Percentiles rank a stretch among this genome's conserved stretches.
Evolutionary conservation across 192 early-diverging fungal genomes (phyloP).

Genomic region (Bifiguratus adelaidae): DNA sequence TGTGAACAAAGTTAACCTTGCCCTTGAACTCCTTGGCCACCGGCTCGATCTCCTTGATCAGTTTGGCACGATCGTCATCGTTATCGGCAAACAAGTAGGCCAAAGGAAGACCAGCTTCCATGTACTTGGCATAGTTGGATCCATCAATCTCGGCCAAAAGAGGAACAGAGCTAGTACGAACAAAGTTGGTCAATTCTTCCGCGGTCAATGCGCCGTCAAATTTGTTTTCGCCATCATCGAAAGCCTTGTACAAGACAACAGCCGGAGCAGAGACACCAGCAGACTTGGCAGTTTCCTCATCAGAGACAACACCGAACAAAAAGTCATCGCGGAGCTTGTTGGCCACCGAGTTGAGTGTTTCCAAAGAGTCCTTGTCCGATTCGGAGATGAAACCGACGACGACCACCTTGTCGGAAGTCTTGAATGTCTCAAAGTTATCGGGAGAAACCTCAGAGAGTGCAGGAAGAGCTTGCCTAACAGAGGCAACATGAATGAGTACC

Average conservation of each 20-base stretch:
- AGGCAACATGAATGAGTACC: neutral
- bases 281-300: conserved; percentile 42
- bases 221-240: conserved; percentile 75
- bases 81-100: conserved; percentile 77
- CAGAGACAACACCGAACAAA: conserved; percentile 71
- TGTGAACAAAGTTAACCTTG: conserved; percentile 83
- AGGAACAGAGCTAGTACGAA: conserved; percentile 75
- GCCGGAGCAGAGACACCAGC: conserved; percentile 45
- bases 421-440: conserved; percentile 66
- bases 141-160: conserved; percentile 84
- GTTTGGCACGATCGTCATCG: conserved; percentile 43
- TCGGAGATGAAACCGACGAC: conserved; percentile 73
- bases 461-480: conserved; percentile 65
- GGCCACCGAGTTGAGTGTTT: conserved; percentile 56
- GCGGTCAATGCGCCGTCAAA: conserved; percentile 49
- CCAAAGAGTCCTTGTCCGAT: conserved; percentile 50
- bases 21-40: conserved; percentile 83
- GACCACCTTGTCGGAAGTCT: conserved; percentile 79
- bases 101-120: conserved; percentile 79
- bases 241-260: conserved; percentile 81
- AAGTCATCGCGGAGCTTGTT: conserved; percentile 77
- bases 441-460: conserved; percentile 59
- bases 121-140: conserved; percentile 82
- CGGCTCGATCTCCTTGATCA: conserved; percentile 49
- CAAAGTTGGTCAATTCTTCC: conserved; percentile 50